Evolutionary conservation across 139 green algal genomes (phyloP).

Genomic region (Coelastrella sp.): DNA sequence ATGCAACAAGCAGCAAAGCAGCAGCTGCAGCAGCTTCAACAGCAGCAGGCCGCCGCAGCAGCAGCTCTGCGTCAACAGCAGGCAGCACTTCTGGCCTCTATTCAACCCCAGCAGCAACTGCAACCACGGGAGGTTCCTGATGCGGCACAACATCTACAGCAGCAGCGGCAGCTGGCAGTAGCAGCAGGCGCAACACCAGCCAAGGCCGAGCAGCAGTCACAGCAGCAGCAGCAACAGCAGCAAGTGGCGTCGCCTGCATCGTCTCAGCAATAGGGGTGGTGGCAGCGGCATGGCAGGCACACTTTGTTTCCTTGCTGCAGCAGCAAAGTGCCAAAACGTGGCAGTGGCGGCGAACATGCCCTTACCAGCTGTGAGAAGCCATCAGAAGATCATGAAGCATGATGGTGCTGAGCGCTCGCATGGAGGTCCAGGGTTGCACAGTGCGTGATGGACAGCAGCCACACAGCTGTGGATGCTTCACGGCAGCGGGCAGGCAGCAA

Average conservation of each 20-base stretch:
- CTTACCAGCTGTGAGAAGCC: neutral
- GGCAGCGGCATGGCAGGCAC: slow-evolving; percentile 41
- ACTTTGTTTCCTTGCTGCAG: slow-evolving; percentile 36
- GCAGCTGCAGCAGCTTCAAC: neutral
- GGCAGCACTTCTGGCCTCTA: neutral
- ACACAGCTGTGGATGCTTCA: no score
- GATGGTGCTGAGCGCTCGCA: neutral
- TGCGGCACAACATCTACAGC: neutral
- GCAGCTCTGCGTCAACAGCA: neutral
- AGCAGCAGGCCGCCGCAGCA: neutral
- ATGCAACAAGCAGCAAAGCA: slow-evolving; percentile 31
- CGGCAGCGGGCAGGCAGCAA: no score
- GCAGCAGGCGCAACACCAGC: neutral
- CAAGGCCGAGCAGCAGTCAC: neutral
- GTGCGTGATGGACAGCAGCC: no score
- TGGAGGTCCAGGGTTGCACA: neutral
- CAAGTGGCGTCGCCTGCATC: neutral
- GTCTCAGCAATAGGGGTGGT: slow-evolving; percentile 40
- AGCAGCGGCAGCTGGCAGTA: neutral
- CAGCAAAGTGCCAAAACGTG: neutral
- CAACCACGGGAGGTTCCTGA: neutral
- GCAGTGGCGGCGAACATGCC: neutral
- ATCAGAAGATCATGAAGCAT: no score
- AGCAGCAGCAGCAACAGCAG: slow-evolving; percentile 21
- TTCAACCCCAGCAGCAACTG: neutral